Evolutionary conservation across 78 protist genomes (phyloP).

Genomic region (Planoprotostelium fungivorum): DNA sequence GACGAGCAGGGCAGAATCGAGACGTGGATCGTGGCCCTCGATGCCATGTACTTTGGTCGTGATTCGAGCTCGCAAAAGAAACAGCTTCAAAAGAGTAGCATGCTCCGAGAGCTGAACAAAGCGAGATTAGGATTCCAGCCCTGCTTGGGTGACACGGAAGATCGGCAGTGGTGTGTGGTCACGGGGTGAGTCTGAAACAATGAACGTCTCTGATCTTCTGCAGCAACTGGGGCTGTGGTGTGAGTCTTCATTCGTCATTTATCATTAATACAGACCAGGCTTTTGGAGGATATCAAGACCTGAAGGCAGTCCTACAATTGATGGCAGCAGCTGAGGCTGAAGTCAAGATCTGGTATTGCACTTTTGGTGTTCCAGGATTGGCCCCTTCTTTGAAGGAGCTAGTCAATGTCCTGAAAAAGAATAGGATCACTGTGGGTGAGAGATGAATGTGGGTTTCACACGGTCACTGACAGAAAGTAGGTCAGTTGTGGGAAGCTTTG

Average conservation of each 20-base stretch:
- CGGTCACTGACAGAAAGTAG: background rate
- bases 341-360: constrained; percentile 14
- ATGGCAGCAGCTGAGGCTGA: constrained; percentile 61
- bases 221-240: constrained; percentile 89
- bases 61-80: background rate
- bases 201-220: constrained; percentile 18
- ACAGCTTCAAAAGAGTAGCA: background rate
- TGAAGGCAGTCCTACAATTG: constrained; percentile 61
- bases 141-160: constrained; percentile 4
- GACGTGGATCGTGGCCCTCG: constrained; percentile 59
- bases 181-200: background rate
- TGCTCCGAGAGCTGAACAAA: constrained; percentile 62
- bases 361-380: constrained; percentile 49
- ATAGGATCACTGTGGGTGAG: background rate
- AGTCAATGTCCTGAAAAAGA: background rate
- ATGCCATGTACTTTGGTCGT: constrained; percentile 39
- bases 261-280: background rate
- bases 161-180: background rate
- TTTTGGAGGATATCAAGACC: constrained; percentile 65
- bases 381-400: background rate
- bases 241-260: background rate
- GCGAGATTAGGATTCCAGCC: constrained; percentile 41
- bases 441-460: background rate
- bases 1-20: constrained; percentile 20
- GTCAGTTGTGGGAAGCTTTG: background rate